Conservation (phyloP, 2,329 filamentous ascomycete species). For the Colletotrichum lentis region DNA sequence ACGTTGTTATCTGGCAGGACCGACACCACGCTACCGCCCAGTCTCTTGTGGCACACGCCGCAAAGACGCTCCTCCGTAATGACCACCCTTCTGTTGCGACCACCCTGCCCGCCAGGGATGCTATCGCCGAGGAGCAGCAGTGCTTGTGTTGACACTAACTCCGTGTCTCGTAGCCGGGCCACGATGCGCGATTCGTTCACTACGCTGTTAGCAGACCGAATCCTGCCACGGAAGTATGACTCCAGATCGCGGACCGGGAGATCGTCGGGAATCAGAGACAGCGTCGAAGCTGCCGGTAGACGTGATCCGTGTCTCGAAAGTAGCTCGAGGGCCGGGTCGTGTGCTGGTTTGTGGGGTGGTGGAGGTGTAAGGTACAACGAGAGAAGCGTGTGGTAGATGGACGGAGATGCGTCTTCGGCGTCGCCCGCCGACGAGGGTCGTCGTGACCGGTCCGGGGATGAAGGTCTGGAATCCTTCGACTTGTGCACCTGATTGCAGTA, state of each 20-base stretch:
- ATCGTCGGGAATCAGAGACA: slow-evolving; percentile 83
- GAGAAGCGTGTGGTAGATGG: slow-evolving; percentile 91
- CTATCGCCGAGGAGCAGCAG: slow-evolving; percentile 77
- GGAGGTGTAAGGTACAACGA: slow-evolving; percentile 88
- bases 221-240: slow-evolving; percentile 90
- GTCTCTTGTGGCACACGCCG: slow-evolving; percentile 89
- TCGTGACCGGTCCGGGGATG: slow-evolving; percentile 48
- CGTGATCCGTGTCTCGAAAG: slow-evolving; percentile 93
- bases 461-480: slow-evolving; percentile 56
- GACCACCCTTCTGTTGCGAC: slow-evolving; percentile 72
- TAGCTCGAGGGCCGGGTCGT: slow-evolving; percentile 81
- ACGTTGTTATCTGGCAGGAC: slow-evolving; percentile 85
- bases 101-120: slow-evolving; percentile 59
- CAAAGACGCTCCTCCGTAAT: slow-evolving; percentile 90
- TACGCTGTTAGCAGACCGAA: slow-evolving; percentile 82
- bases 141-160: slow-evolving; percentile 80
- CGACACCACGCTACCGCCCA: slow-evolving; percentile 89
- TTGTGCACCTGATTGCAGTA: slow-evolving; percentile 91
- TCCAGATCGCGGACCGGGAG: slow-evolving; percentile 82
- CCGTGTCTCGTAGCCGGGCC: slow-evolving; percentile 77
- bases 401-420: slow-evolving; percentile 66
- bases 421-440: slow-evolving; percentile 45
- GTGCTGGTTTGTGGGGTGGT: slow-evolving; percentile 73
- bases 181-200: slow-evolving; percentile 83
- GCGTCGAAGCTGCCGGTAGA: slow-evolving; percentile 84